Percentiles rank a stretch among this genome's conserved stretches.
Conservation (phyloP, 495 filamentous ascomycete genomes). For the Xylaria nigripes region DNA sequence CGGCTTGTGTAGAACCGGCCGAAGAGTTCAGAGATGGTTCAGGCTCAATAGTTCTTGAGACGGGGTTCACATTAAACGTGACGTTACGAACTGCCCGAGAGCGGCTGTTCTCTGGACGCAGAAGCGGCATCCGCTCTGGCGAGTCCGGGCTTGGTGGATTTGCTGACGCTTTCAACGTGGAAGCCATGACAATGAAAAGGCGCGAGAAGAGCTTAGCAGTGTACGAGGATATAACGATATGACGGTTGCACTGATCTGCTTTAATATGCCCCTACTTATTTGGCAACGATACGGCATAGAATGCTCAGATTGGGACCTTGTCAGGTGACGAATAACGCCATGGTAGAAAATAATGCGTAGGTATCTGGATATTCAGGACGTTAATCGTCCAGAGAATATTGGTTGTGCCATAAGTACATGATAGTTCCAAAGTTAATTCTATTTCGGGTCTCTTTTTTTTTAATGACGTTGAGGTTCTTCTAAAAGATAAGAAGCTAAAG, state of each 20-base stretch:
- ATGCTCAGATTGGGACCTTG: background rate
- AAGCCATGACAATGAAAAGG: conserved; percentile 15
- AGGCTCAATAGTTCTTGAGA: conserved; percentile 42
- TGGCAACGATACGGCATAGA: background rate
- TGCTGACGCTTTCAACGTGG: conserved; percentile 14
- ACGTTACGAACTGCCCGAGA: conserved; percentile 34
- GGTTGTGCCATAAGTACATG: too few relatives aligned
- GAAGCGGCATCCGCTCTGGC: conserved; percentile 33
- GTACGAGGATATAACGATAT: background rate
- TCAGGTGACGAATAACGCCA: background rate
- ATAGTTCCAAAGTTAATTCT: background rate
- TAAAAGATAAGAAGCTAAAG: too few relatives aligned
- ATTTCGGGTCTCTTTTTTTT: background rate
- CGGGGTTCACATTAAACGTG: conserved; percentile 44
- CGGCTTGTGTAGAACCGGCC: conserved; percentile 10
- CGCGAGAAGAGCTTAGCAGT: background rate
- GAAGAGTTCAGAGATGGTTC: conserved; percentile 27
- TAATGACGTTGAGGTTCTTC: conserved; percentile 6
- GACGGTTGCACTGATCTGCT: too few relatives aligned
- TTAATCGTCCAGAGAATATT: background rate
- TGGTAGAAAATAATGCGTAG: background rate
- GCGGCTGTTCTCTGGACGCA: conserved; percentile 30
- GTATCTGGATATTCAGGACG: background rate
- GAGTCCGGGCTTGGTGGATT: conserved; percentile 12
- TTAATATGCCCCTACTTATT: too few relatives aligned